Evolutionary conservation across 2,329 filamentous ascomycete species (phyloP), one percentile per base, ranked within the genome.

Genomic region (Diaporthe sp.): DNA sequence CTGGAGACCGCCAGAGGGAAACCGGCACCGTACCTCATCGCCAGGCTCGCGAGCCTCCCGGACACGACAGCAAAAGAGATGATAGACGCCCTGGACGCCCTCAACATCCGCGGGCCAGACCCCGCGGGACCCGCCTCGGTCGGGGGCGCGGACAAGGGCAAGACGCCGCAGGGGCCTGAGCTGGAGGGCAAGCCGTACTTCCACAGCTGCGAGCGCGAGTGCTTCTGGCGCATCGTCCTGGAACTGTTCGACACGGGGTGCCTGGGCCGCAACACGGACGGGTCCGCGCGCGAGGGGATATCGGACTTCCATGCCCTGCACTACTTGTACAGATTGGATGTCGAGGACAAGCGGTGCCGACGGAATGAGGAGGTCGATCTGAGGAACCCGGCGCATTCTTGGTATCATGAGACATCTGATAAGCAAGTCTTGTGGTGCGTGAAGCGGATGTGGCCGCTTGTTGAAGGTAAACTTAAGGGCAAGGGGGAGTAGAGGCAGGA

Each of bases 401-500:
- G 75, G 72, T 75, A 75, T 22, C 67, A 76, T 34, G 75, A 47
- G 20, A 75, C 67, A 15, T 28, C 72, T 13, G 72, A 76, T 31
- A 70, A 60, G 17, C 34, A 68, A 51, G 67, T 75, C 7, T 31
- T 49, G 20, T 57, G 70, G 72, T 75, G 72, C 47, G 34, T 72
- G 31, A 67, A 28, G 44, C 51, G 68, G 25, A 25, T 75, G 42
- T 65, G 58, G 53, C 72, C 58, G 31, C 61, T 76, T n/a, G 37
- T 67, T 15, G 58, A 70, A 28, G 65, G n/a, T n/a, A 42, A 70
- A 34, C 34, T 70, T 4, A 28, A 70, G 34, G 34, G 10, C 34
- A 42, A 13, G 5, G 65, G 28, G 65, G 65, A 7, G 2, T 17
- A 10, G 17, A 17, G n/a, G 22, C 47, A 17, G 31, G 34, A 9